Evolutionary conservation across 2,329 filamentous ascomycete species (phyloP).

Genomic region (Beauveria australis): DNA sequence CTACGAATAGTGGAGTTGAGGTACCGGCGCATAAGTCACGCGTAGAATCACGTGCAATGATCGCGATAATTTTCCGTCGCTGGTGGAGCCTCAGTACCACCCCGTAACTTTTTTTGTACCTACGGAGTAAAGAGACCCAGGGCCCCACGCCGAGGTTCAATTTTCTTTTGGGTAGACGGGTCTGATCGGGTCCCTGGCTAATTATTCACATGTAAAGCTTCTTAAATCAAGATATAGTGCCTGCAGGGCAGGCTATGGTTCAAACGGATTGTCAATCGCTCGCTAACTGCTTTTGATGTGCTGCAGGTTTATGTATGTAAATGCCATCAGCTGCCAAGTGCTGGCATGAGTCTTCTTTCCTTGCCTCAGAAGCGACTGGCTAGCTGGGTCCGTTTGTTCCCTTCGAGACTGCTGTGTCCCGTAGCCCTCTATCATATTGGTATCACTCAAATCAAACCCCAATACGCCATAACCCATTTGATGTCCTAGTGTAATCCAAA

Average conservation of each 20-base stretch:
- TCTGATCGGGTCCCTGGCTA: background rate
- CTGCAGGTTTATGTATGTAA: conserved; percentile 1
- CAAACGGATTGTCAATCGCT: conserved; percentile 2
- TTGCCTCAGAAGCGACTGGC: conserved; percentile 2
- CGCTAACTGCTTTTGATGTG: conserved; percentile 6
- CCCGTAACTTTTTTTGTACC: too few species aligned
- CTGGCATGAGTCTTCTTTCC: background rate
- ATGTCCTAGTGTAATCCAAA: conserved; percentile 9
- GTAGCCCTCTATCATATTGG: conserved; percentile 9
- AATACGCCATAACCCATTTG: conserved; percentile 8
- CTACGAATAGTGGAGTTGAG: background rate
- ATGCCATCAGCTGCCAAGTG: conserved; percentile 3
- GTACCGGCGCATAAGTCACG: conserved; percentile 1
- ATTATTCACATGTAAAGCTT: conserved; percentile 4
- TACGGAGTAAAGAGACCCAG: background rate
- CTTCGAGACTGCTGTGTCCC: conserved; percentile 8
- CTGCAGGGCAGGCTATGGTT: conserved; percentile 1
- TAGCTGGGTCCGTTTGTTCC: conserved; percentile 10
- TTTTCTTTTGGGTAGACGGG: background rate
- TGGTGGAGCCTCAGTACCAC: background rate
- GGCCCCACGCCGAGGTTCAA: conserved; percentile 4
- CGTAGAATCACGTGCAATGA: conserved; percentile 5
- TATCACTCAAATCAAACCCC: conserved; percentile 9
- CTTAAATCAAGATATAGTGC: background rate
- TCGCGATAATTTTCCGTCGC: background rate